Evolutionary conservation across 192 early-diverging fungal species (phyloP), one percentile per base, ranked within the genome.

Genomic region (Funneliformis geosporum): DNA sequence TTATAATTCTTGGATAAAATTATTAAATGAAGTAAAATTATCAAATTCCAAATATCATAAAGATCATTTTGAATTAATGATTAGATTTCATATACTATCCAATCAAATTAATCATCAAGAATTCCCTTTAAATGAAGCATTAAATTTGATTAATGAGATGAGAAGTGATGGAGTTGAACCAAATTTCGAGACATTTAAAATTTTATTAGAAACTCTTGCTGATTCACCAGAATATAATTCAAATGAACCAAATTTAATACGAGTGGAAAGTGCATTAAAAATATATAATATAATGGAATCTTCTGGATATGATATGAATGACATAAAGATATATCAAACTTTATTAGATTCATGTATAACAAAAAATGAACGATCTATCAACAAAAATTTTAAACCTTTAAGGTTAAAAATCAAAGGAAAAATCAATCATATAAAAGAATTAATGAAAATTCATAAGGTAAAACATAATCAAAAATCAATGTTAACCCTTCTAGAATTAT

Each of bases 291-390:
- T 73, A 11, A 73, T 73, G 27, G 11, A 73, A 73, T 28, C 18
- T 25, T 28, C 12, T 27, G 72, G 72, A 50, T 73, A 73, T 4
- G 33, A 73, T 73, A 14, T 59, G 18, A 44, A 73, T 10, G 28
- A 73, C 33, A 18, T 59, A 33, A 18, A 73, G 10, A 44, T 59
- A 50, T 73, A 59, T 59, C 44, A 73, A 46, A 14, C 47, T 27
- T 55, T 73, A 59, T 25, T 73, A 73, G 72, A 73, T 33, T 27
- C 72, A 46, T 73, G 46, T n/a, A 47, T 73, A 38, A n/a, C 43
- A 55, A 2, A 28, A 40, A 4, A 28, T 68, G 66, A 68, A 68
- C 16, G 50, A 21, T 55, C 18, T 4, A 55, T 6, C 16, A 18
- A 21, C 27, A 38, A 28, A 25, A 38, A 68, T 55, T 55, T 55